Percentiles rank a stretch among this genome's conserved stretches.
Conservation (phyloP, 495 filamentous ascomycete species). For the Aspergillus kassunensis region DNA sequence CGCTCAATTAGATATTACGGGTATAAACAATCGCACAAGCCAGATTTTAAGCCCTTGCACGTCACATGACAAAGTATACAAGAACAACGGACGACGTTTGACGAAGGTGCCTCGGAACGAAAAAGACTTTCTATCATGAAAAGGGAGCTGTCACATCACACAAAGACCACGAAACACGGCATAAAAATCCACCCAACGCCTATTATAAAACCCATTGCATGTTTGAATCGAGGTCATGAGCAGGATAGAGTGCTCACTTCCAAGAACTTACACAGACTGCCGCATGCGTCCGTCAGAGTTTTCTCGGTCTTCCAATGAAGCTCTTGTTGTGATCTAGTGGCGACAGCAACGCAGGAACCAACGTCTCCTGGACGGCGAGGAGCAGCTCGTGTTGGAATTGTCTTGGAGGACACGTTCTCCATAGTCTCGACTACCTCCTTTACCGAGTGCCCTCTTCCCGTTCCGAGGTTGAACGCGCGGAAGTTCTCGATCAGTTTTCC, state of each 20-base stretch:
- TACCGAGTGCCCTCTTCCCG: constrained; percentile 49
- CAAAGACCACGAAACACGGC: background rate
- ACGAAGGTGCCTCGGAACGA: background rate
- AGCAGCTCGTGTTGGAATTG: constrained; percentile 57
- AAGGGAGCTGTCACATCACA: constrained; percentile 2
- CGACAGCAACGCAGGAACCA: constrained; percentile 74
- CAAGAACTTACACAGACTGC: constrained; percentile 73
- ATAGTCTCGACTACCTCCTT: constrained; percentile 48
- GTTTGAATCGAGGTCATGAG: background rate
- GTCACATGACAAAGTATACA: background rate
- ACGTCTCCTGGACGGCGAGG: constrained; percentile 74
- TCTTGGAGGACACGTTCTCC: constrained; percentile 38
- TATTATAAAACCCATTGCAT: constrained; percentile 4
- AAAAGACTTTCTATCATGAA: constrained; percentile 17
- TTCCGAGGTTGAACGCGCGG: constrained; percentile 52
- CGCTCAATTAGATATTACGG: background rate
- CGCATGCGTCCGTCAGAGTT: constrained; percentile 77
- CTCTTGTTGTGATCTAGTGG: constrained; percentile 76
- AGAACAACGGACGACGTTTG: background rate
- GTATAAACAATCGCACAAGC: background rate
- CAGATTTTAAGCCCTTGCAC: background rate
- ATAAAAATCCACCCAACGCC: constrained; percentile 11
- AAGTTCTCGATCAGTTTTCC: constrained; percentile 41
- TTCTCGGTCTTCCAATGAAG: constrained; percentile 86
- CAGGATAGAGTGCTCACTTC: constrained; percentile 34